Base-by-base conservation (phyloP, 2,329 filamentous ascomycete species). In the Ambrosiella cleistominuta region DNA sequence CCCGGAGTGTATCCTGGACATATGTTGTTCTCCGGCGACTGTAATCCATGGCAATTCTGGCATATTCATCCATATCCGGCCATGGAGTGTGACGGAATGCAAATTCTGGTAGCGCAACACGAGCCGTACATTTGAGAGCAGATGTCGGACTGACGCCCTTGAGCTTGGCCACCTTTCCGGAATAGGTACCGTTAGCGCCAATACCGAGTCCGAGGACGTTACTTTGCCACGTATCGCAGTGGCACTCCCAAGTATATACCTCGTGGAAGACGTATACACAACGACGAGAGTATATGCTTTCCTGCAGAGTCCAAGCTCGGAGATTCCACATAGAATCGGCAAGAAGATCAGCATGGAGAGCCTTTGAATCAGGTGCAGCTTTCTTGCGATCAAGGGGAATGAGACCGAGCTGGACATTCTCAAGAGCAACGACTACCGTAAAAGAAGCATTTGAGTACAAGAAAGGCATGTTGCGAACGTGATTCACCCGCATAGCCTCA, bases 1-100 rank as follows among this genome's bases (percentile, higher is more conserved):
- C 72, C n/a, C 64, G 65, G 2, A 71, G 64, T 11, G 71, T 73
- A 57, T 74, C 72, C 39, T 73, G 70, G 19, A 71, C 70, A 19
- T 67, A 61, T 0, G 70, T 70, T 57, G 74, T 61, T 47, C 68
- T 66, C 6, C 72, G 65, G 13, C 68, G 64, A 61, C 69, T 73
- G 61, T 72, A 74, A 57, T 74, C 71, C 65, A 70, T 71, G 42
- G 68, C 70, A 42, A 74, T 70, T 15, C 70, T 68, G 19, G 71
- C 69, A 61, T 70, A 74, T 60, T 74, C 72, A 60, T 74, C 71
- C 60, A 74, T 64, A 62, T 74, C 72, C 0, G 72, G 72, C 72
- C 72, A 74, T 8, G 70, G 66, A 2, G 70, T 59, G 51, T 74
- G 72, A 44, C 68, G 68, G 52, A 67, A 74, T 13, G 65, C 72